Evolutionary conservation across 1,139 yeast genomes (phyloP), one percentile per base, ranked within the genome.

Genomic region (Zygosaccharomyces pseudobailii): DNA sequence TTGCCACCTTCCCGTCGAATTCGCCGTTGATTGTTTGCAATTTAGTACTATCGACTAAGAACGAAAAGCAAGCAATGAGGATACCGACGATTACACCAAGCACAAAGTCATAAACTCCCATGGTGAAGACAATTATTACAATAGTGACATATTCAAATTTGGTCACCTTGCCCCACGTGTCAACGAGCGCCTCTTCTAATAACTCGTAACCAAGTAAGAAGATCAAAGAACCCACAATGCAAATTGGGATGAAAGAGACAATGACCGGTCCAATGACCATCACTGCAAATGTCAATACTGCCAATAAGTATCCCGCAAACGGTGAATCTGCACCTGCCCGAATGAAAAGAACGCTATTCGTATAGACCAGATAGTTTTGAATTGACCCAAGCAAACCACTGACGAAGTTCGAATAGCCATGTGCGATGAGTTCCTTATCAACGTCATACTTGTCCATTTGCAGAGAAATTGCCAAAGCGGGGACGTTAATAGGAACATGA

Each of bases 31-130:
- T 81, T 6, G 94, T 90, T 23, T 94, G 87, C 25, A 84, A 77
- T 40, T 88, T 79, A 2, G 96, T 90, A 8, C 96, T 95, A 56
- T 87, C 95, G 42, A 90, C 85, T 19, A 92, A 89, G 71, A 89
- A 92, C 25, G 94, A 86, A 56, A 89, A 79, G 65, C 97, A 90
- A 0, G 98, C 97, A 48, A 92, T 73, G 40, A 92, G 72, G 36
- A 92, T 86, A 48, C 98, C 98, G 23, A 86, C 90, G 47, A 92
- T 72, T 36, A 92, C 88, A 47, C 98, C 98, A 55, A 82, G 77
- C 6, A 92, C 98, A 67, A 92, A 92, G 68, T 92, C 98, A 76
- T 87, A 85, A 2, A 86, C 84, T 3, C 97, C 98, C 98, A 94
- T 92, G 0, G 92, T 84, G 24, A 88, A 71, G 22, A 94, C 95